Evolutionary conservation across 257 asterid genomes (phyloP).

Genomic region (Cynanchum wilfordii): DNA sequence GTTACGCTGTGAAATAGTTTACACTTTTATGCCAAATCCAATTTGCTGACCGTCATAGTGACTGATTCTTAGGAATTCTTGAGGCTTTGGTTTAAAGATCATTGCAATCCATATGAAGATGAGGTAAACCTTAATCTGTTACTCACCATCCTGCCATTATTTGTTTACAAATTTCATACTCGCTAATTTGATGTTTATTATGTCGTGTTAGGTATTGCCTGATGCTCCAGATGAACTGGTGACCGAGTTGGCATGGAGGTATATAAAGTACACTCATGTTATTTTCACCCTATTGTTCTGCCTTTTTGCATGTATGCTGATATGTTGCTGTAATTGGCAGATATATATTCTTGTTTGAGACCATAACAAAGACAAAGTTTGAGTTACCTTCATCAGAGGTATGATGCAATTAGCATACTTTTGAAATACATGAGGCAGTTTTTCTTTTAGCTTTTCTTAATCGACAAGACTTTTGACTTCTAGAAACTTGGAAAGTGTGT

Average conservation of each 20-base stretch:
- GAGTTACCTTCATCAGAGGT: slow-evolving; percentile 59
- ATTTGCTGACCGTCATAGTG: slow-evolving; percentile 17
- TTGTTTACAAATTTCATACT: neutral
- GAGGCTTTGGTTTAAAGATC: slow-evolving; percentile 92
- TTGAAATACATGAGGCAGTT: no score
- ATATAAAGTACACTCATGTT: neutral
- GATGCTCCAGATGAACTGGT: slow-evolving; percentile 89
- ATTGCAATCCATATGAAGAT: slow-evolving; percentile 86
- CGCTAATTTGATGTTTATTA: slow-evolving; percentile 14
- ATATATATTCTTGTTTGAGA: slow-evolving; percentile 75
- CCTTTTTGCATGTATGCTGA: neutral
- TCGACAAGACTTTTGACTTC: no score
- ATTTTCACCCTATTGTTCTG: neutral
- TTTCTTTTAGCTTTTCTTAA: no score
- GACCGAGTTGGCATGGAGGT: slow-evolving; percentile 93
- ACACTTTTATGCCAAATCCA: neutral
- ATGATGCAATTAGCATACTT: neutral
- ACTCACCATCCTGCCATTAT: neutral
- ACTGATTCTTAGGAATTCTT: slow-evolving; percentile 66
- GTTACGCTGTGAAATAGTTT: neutral
- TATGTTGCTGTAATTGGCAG: slow-evolving; percentile 34
- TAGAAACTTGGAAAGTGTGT: neutral
- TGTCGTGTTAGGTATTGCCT: slow-evolving; percentile 61
- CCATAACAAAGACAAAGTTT: slow-evolving; percentile 64
- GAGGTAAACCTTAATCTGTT: slow-evolving; percentile 39